Conservation (phyloP, 1,284 basidiomycete genomes). For the Marasmius fiardii region DNA sequence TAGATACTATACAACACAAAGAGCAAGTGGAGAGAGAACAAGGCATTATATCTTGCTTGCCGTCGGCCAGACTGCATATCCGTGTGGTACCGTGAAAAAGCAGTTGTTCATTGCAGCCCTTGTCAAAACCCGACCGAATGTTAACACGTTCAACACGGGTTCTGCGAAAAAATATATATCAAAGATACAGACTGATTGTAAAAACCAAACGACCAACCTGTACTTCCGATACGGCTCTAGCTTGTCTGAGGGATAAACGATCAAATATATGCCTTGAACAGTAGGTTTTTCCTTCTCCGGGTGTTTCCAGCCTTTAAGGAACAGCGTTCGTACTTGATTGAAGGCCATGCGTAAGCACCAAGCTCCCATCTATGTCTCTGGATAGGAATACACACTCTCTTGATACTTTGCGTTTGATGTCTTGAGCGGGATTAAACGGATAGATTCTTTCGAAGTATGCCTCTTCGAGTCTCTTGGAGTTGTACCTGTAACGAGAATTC, state of each 20-base stretch:
- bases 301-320: slow-evolving; percentile 55
- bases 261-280: slow-evolving; percentile 50
- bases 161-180: slow-evolving; percentile 15
- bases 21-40: slow-evolving; percentile 45
- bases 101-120: slow-evolving; percentile 46
- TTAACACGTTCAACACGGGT: slow-evolving; percentile 22
- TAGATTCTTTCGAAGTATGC: neutral
- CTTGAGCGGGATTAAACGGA: slow-evolving; percentile 15
- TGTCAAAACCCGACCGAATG: slow-evolving; percentile 19
- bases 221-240: slow-evolving; percentile 47
- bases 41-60: slow-evolving; percentile 34
- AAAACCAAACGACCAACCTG: slow-evolving; percentile 31
- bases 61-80: slow-evolving; percentile 50
- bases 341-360: neutral
- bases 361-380: neutral
- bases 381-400: slow-evolving; percentile 14
- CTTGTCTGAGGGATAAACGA: slow-evolving; percentile 41
- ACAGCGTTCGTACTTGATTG: slow-evolving; percentile 43
- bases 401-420: slow-evolving; percentile 16
- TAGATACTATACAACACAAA: slow-evolving; percentile 49
- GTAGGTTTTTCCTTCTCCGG: slow-evolving; percentile 46
- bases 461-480: neutral
- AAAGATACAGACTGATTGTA: neutral
- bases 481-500: neutral
- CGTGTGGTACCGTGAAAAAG: slow-evolving; percentile 62